Conservation (phyloP, 768 basidiomycete species). For the Mycena floridula region DNA sequence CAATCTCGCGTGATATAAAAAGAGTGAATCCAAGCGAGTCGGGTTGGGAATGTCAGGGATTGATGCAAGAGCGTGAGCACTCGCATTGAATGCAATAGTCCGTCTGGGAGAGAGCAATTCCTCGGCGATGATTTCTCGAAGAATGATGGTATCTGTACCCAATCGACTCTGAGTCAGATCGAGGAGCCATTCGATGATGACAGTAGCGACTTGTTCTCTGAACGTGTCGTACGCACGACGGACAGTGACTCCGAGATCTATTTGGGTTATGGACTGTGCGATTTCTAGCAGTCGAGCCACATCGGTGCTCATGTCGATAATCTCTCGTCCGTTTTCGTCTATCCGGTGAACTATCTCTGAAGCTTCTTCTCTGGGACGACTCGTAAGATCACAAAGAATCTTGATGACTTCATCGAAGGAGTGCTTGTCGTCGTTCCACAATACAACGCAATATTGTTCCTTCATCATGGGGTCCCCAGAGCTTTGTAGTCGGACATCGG, state of each 20-base stretch:
- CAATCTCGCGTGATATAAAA: slow-evolving; percentile 75
- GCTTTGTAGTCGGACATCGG: slow-evolving; percentile 66
- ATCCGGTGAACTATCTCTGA: slow-evolving; percentile 48
- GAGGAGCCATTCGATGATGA: slow-evolving; percentile 82
- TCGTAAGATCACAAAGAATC: slow-evolving; percentile 54
- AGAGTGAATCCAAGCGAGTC: slow-evolving; percentile 65
- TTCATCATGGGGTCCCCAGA: slow-evolving; percentile 75
- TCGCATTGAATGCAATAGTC: slow-evolving; percentile 35
- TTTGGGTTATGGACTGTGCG: slow-evolving; percentile 73
- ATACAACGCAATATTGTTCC: slow-evolving; percentile 72
- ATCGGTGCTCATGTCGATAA: slow-evolving; percentile 69
- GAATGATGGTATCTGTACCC: slow-evolving; percentile 56
- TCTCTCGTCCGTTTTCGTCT: slow-evolving; percentile 77
- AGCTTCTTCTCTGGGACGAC: slow-evolving; percentile 52
- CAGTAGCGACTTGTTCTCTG: slow-evolving; percentile 76
- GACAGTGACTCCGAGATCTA: slow-evolving; percentile 89
- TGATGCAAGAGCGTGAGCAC: slow-evolving; percentile 27
- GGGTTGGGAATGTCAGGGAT: slow-evolving; percentile 44
- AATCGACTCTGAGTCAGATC: slow-evolving; percentile 73
- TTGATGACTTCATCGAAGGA: slow-evolving; percentile 84
- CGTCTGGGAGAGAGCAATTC: slow-evolving; percentile 61
- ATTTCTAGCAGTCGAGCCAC: slow-evolving; percentile 59
- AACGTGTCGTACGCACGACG: slow-evolving; percentile 85
- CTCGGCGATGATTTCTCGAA: slow-evolving; percentile 67
- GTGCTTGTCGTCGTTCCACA: slow-evolving; percentile 99